These are phyloP conservation scores for Trichosporon sp. DNA, from an alignment of 1,284 basidiomycete species.

Conservation along the genomic window DNA sequence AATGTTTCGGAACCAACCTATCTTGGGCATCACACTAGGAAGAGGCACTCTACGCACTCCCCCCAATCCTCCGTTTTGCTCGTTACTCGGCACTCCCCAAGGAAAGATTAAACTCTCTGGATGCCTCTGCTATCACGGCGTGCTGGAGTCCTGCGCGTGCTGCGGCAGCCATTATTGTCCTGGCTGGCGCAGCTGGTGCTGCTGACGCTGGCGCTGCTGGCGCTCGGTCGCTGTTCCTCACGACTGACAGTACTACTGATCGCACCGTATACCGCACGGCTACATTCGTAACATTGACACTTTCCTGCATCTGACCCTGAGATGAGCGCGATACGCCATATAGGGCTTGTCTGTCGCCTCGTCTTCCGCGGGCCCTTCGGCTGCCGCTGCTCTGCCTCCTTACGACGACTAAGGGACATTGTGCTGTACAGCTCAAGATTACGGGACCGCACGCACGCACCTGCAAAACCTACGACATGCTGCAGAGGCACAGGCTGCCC, in stretches of 20 bases:
- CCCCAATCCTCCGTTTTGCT: not conserved
- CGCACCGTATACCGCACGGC: too few species aligned
- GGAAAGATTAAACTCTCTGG: not conserved
- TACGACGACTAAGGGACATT: not conserved
- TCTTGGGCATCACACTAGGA: not conserved
- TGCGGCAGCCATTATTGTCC: too few species aligned
- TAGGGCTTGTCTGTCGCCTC: not conserved
- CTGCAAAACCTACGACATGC: not conserved
- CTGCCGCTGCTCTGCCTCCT: not conserved
- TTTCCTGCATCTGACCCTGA: not conserved
- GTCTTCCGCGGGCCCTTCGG: not conserved
- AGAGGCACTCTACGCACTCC: not conserved
- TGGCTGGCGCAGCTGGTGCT: too few species aligned
- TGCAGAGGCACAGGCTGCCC: not conserved
- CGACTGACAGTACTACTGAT: not conserved
- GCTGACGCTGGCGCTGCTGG: not conserved
- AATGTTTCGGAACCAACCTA: not conserved
- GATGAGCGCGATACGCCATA: slow-evolving; percentile 2
- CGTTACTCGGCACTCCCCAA: not conserved
- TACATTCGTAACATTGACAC: not conserved
- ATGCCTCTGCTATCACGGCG: not conserved
- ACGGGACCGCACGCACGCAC: not conserved
- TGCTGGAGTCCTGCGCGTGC: too few species aligned
- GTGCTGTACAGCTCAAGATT: not conserved
- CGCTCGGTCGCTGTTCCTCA: not conserved